Conservation (phyloP, 306 rosid genomes). For the Dryas alaskensis region DNA sequence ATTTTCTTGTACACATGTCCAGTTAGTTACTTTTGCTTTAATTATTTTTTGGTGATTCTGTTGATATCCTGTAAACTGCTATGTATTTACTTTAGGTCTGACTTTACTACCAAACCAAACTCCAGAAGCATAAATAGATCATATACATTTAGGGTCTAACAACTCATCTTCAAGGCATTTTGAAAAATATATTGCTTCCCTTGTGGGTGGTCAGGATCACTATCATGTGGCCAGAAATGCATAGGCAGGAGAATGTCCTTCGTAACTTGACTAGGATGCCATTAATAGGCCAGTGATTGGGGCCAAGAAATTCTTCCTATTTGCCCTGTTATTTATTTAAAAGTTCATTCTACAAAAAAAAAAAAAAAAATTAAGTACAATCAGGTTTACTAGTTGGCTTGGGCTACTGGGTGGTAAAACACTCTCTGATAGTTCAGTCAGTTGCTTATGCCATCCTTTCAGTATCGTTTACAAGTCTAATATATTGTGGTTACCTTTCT, state of each 20-base stretch:
- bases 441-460: not conserved
- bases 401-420: not conserved
- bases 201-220: not conserved
- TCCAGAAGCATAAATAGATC: not conserved
- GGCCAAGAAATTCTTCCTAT: not conserved
- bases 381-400: not conserved
- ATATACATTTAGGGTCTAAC: not conserved
- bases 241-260: not conserved
- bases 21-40: constrained; percentile 6
- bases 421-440: constrained; percentile 5
- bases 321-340: not conserved
- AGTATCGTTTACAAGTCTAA: not conserved
- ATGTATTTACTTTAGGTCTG: not conserved
- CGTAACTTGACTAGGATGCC: not conserved
- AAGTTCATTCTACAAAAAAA: no score
- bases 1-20: not conserved
- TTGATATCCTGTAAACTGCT: not conserved
- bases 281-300: not conserved
- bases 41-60: not conserved
- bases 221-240: constrained; percentile 1
- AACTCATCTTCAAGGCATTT: not conserved
- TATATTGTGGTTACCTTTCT: not conserved
- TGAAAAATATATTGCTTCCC: not conserved
- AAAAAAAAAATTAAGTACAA: not conserved
- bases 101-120: not conserved